These are phyloP conservation scores for Xylaria sp. DNA, from an alignment of 2,329 filamentous ascomycete species.

Conservation along the genomic window DNA sequence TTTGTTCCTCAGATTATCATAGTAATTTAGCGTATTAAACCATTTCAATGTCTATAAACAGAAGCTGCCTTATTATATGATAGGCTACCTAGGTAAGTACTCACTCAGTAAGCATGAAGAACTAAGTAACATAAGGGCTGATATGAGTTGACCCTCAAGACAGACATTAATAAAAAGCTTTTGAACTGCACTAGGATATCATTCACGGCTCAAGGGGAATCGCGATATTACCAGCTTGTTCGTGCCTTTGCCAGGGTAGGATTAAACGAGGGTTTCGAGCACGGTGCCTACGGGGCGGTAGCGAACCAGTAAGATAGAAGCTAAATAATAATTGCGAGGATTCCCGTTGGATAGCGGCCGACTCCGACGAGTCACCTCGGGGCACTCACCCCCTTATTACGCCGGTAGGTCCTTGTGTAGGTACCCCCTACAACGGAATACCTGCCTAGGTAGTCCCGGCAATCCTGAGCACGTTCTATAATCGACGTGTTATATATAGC, in stretches of 20 bases:
- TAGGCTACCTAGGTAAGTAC: too few species aligned
- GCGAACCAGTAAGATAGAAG: slow-evolving; percentile 16
- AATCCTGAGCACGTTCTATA: not conserved
- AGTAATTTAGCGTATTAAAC: too few species aligned
- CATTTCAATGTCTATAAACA: too few species aligned
- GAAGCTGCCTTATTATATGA: not conserved
- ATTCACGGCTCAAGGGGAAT: slow-evolving; percentile 1
- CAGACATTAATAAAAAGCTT: not conserved
- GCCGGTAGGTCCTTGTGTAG: not conserved
- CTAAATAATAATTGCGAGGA: slow-evolving; percentile 22
- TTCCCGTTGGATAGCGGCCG: slow-evolving; percentile 34
- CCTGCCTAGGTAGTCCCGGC: not conserved
- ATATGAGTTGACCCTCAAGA: too few species aligned
- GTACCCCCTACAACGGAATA: not conserved
- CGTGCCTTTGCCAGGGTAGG: slow-evolving; percentile 16
- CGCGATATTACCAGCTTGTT: not conserved
- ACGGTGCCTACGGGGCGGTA: not conserved
- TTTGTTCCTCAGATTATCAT: too few species aligned
- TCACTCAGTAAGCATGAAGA: too few species aligned
- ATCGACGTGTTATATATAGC: slow-evolving; percentile 23
- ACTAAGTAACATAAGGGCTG: not conserved
- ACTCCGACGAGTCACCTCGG: slow-evolving; percentile 26
- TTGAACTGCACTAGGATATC: not conserved
- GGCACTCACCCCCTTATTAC: not conserved
- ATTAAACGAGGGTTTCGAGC: slow-evolving; percentile 24